Evolutionary conservation across 1,139 yeast genomes (phyloP).

Genomic region (Blastobotrys ciferrii): DNA sequence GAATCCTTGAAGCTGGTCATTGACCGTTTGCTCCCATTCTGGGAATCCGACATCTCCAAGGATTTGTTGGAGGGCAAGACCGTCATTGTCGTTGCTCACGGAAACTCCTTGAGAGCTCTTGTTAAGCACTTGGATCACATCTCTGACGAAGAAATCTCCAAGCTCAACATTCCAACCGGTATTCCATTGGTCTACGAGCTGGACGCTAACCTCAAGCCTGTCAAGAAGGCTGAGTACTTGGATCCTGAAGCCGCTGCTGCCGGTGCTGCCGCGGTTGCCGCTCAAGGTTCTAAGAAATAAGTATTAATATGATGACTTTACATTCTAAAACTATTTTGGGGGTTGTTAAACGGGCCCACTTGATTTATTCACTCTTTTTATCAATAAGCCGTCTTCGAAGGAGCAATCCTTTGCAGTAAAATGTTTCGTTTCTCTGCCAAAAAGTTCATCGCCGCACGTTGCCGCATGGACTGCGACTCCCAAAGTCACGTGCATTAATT

Average conservation of each 20-base stretch:
- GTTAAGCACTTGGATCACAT: constrained; percentile 95
- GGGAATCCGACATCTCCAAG: constrained; percentile 90
- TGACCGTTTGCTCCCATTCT: constrained; percentile 96
- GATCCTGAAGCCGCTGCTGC: constrained; percentile 99
- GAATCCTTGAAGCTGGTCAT: constrained; percentile 94
- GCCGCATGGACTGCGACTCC: no score
- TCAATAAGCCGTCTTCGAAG: not conserved
- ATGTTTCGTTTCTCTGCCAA: no score
- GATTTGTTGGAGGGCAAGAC: constrained; percentile 86
- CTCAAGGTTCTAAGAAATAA: constrained; percentile 68
- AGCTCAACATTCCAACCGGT: constrained; percentile 97
- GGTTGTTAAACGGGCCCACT: no score
- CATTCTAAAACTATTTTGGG: no score
- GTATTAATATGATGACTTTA: not conserved
- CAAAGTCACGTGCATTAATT: no score
- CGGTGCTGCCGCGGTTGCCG: constrained; percentile 99
- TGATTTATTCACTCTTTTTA: not conserved
- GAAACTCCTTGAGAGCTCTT: constrained; percentile 96
- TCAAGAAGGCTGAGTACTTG: constrained; percentile 91
- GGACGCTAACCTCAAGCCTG: constrained; percentile 82
- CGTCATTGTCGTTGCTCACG: constrained; percentile 94
- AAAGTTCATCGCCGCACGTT: no score
- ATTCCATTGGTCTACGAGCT: constrained; percentile 97
- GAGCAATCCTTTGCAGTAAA: not conserved
- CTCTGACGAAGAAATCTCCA: constrained; percentile 89